Base-by-base conservation (phyloP, 371 early-diverging fungal genomes). In the Mortierella sp. region DNA sequence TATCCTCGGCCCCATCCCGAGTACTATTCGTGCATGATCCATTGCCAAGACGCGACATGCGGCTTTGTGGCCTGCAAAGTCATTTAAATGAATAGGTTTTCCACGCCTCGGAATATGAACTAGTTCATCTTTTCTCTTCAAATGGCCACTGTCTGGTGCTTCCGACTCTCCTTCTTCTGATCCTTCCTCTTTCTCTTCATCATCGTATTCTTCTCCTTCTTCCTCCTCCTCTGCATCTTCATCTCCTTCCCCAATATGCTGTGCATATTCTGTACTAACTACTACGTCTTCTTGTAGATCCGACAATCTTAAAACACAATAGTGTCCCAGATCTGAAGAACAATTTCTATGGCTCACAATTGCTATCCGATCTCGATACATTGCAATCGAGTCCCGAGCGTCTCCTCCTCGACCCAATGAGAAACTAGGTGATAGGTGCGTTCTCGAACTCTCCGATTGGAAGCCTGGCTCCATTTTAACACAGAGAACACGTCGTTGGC, bases 21-120 rank as follows among this genome's bases (percentile, higher is more conserved):
- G 67, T 26, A 79, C 80, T 19, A 79, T 70, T 19, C 80, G 45
- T 29, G 80, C 80, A 64, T 79, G 80, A 42, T 79, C 80, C 71
- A 79, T 61, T 29, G 68, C 74, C 51, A 74, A 37, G 40, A 74
- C 64, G 2, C 70, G 62, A 35, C 67, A 79, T 13, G 75, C 74
- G 13, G 51, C 60, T 22, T 68, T 70, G 59, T 70, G 49, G 0
- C 61, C 70, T n/a, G 57, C 54, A 59, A 68, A 40, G 13, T 66
- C 66, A 51, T 65, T 63, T 60, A 79, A 19, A 37, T 67, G 57
- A 43, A 74, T 74, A 4, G 32, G n/a, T 19, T 37, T 66, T 6
- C 74, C 68, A n/a, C 66, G 57, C 29, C 29, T 32, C 22, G 71
- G 68, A 15, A 43, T 59, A 40, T 12, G 47, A 8, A 28, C 28